Conservation (phyloP, 2,329 filamentous ascomycete species). For the Emmonsiellopsis sp. region DNA sequence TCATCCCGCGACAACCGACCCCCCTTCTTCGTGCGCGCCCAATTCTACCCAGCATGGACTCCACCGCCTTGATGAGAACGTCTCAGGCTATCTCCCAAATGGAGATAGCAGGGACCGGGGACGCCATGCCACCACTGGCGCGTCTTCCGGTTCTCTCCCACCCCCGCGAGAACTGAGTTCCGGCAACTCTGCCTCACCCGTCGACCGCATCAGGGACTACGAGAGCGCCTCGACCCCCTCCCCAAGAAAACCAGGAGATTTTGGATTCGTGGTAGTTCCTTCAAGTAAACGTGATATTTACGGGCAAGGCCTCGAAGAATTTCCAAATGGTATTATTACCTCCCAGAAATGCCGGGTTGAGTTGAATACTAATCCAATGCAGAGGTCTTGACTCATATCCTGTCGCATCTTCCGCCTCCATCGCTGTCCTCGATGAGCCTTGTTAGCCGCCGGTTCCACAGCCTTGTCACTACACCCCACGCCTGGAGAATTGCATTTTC, state of each 20-base stretch:
- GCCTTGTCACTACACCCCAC: slow-evolving; percentile 79
- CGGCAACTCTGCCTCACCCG: slow-evolving; percentile 31
- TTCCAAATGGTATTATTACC: slow-evolving; percentile 65
- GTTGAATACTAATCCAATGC: slow-evolving; percentile 16
- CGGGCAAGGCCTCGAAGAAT: slow-evolving; percentile 43
- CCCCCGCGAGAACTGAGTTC: slow-evolving; percentile 20
- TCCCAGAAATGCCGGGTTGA: slow-evolving; percentile 6
- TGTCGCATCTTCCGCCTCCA: slow-evolving; percentile 80
- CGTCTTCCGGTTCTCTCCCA: slow-evolving; percentile 15
- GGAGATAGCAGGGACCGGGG: slow-evolving; percentile 28
- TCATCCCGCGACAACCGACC: slow-evolving; percentile 34
- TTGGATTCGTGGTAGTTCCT: slow-evolving; percentile 43
- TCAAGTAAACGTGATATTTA: slow-evolving; percentile 34
- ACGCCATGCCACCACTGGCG: slow-evolving; percentile 16
- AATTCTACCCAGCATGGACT: slow-evolving; percentile 51
- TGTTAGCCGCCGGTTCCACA: slow-evolving; percentile 80
- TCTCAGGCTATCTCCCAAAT: slow-evolving; percentile 34
- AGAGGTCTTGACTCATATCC: slow-evolving; percentile 87
- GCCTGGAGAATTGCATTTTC: slow-evolving; percentile 90
- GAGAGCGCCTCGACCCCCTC: slow-evolving; percentile 37
- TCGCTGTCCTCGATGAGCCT: slow-evolving; percentile 74
- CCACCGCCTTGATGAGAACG: slow-evolving; percentile 34
- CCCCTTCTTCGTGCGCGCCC: slow-evolving; percentile 25
- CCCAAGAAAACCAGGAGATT: slow-evolving; percentile 32
- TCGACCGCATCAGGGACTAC: slow-evolving; percentile 46